Percentiles rank a stretch among this genome's conserved stretches.
phyloP scores from a whole-genome alignment of 371 early-diverging fungal species.

The Mortierella sp. region DNA sequence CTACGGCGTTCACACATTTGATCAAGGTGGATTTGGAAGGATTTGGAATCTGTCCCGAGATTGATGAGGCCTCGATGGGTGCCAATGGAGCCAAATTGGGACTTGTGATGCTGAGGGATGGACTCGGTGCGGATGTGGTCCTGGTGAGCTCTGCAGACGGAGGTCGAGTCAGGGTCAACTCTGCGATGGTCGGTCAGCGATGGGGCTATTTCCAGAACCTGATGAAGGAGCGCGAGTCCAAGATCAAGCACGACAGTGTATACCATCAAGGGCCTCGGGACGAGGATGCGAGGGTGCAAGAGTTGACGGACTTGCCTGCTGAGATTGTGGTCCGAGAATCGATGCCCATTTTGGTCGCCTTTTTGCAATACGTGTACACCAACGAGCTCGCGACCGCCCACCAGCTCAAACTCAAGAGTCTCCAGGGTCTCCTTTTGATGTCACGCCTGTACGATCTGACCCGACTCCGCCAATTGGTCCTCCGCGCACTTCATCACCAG shows the following conservation, averaged over 20 bases:
- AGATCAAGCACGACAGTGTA: constrained; percentile 9
- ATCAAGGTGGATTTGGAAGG: constrained; percentile 78
- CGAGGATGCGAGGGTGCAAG: not conserved
- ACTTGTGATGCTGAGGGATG: constrained; percentile 68
- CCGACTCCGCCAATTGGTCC: constrained; percentile 65
- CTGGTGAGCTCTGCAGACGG: constrained; percentile 70
- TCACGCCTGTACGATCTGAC: constrained; percentile 70
- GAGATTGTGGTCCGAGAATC: constrained; percentile 66
- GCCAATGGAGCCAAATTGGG: constrained; percentile 70
- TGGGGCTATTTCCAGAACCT: constrained; percentile 73
- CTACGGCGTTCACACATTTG: constrained; percentile 67
- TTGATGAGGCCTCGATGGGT: constrained; percentile 63
- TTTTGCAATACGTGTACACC: constrained; percentile 77
- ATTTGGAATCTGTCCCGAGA: constrained; percentile 67
- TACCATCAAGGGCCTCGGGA: not conserved
- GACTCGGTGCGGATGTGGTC: constrained; percentile 69
- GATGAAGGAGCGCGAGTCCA: constrained; percentile 59
- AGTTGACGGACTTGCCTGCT: constrained; percentile 24
- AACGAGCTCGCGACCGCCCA: constrained; percentile 71
- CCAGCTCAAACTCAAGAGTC: constrained; percentile 64
- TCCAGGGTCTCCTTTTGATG: constrained; percentile 69
- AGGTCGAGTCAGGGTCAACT: constrained; percentile 68
- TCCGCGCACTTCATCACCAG: constrained; percentile 67
- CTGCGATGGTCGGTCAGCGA: constrained; percentile 72
- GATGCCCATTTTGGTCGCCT: constrained; percentile 68